phyloP scores from a whole-genome alignment of 83 land plant genomes.

The Larix sibirica region DNA sequence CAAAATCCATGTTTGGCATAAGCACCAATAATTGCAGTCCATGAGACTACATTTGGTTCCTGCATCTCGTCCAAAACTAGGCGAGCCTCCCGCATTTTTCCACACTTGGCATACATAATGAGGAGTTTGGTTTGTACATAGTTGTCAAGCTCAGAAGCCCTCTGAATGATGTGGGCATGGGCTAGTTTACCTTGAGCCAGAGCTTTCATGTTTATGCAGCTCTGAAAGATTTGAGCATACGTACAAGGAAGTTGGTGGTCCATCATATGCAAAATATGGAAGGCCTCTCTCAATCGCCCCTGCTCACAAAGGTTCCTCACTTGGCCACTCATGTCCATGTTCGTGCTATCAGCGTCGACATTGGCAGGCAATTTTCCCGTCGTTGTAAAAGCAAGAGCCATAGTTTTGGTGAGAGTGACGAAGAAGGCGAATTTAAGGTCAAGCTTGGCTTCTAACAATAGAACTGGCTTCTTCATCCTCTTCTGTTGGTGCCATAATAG shows the following conservation, averaged over 20 bases:
- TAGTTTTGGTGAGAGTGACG: no score
- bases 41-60: slow-evolving; percentile 19
- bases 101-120: not conserved
- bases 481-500: no score
- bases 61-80: not conserved
- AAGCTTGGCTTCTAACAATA: no score
- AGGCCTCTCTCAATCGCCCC: slow-evolving; percentile 9
- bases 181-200: not conserved
- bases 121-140: not conserved
- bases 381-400: no score
- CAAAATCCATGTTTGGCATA: not conserved
- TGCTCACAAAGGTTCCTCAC: not conserved
- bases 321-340: no score
- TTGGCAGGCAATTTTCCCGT: no score
- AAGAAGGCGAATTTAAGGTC: no score
- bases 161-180: not conserved
- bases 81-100: slow-evolving; percentile 6
- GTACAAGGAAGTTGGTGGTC: not conserved
- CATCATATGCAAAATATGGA: not conserved
- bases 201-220: not conserved
- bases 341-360: no score
- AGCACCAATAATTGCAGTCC: slow-evolving; percentile 43
- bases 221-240: not conserved
- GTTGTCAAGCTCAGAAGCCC: not conserved
- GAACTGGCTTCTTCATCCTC: no score